Percentiles rank a stretch among this genome's conserved stretches.
phyloP scores from a whole-genome alignment of 139 green algal genomes.

The Chlamydomonas sp. region DNA sequence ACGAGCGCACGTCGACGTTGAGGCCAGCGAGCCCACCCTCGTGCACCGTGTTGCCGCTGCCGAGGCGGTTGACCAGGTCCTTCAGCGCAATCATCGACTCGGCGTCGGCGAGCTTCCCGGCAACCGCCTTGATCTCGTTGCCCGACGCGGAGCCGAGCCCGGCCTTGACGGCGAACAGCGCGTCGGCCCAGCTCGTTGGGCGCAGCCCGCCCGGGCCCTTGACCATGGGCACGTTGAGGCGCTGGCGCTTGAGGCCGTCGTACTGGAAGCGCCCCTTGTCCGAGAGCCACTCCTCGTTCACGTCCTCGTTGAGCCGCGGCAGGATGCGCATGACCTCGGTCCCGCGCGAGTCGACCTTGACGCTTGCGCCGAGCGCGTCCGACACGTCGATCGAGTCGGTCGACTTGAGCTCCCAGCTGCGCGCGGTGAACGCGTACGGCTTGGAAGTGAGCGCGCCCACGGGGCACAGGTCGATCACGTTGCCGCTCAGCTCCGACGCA shows the following conservation, averaged over 20 bases:
- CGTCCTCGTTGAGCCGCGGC: slow-evolving; percentile 85
- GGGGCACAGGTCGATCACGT: slow-evolving; percentile 98
- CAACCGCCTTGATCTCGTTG: slow-evolving; percentile 72
- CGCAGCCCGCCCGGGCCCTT: slow-evolving; percentile 56
- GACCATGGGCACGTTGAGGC: slow-evolving; percentile 81
- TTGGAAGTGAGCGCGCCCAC: slow-evolving; percentile 96
- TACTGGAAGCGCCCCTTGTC: slow-evolving; percentile 97
- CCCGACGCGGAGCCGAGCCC: slow-evolving; percentile 41
- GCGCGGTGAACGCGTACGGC: slow-evolving; percentile 92
- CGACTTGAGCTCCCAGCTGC: slow-evolving; percentile 91
- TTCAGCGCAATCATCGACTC: slow-evolving; percentile 91
- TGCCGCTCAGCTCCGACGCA: slow-evolving; percentile 85
- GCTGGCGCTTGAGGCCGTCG: slow-evolving; percentile 89
- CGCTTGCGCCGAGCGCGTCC: slow-evolving; percentile 84
- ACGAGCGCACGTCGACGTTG: slow-evolving; percentile 74
- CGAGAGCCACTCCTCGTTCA: slow-evolving; percentile 99
- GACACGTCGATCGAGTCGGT: slow-evolving; percentile 91
- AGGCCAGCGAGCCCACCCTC: slow-evolving; percentile 45
- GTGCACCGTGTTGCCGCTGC: slow-evolving; percentile 58
- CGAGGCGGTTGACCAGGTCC: slow-evolving; percentile 51
- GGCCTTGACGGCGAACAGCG: slow-evolving; percentile 49
- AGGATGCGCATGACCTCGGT: slow-evolving; percentile 91
- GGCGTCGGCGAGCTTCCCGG: slow-evolving; percentile 86
- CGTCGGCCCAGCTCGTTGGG: slow-evolving; percentile 64
- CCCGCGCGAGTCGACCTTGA: slow-evolving; percentile 75